Evolutionary conservation across 192 early-diverging fungal species (phyloP), one percentile per base, ranked within the genome.

Genomic region (Coemansia sp.): DNA sequence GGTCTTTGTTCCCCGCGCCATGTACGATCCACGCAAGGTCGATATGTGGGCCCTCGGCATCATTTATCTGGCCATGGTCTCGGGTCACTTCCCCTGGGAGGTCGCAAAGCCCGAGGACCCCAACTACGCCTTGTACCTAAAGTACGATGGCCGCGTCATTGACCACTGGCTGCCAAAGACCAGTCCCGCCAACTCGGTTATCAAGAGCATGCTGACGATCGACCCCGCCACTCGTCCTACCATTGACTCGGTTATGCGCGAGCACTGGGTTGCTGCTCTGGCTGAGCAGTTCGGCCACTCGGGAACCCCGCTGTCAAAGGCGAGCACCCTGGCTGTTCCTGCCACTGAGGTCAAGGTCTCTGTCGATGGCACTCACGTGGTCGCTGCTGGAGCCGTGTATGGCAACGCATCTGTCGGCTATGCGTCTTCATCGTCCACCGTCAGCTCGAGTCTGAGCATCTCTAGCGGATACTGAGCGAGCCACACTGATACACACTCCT

Each of bases 41-140:
- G 95, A 98, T 72, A 78, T 96, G 6, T 98, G 95, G 95, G 87
- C 90, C 1, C 35, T 89, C 36, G 95, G 91, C 50, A 91, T 96
- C 57, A 93, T 96, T 50, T 93, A 88, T 70, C 76, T 90, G 50
- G 88, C 90, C 26, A 87, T 91, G 86, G 75, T 84, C 10, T 84
- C 86, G 33, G 86, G 87, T 25, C 83, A 88, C 56, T 90, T 91
- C 66, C 88, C 88, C 18, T 93, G 90, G 89, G 73, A 86, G 59
- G 64, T 85, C 0, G 83, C 89, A 50, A 84, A 80, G 58, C 5
- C 66, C 4, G 62, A 83, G 10, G 90, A 92, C 68, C 76, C 76
- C 48, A 90, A 88, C 75, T 90, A 87, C 67, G 67, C 82, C 76
- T 86, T 88, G 64, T 84, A 82, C 47, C 75, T 82, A 26, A 65